These are phyloP conservation scores for Volvariella surrecta DNA, from an alignment of 1,284 basidiomycete species.

Conservation along the genomic window DNA sequence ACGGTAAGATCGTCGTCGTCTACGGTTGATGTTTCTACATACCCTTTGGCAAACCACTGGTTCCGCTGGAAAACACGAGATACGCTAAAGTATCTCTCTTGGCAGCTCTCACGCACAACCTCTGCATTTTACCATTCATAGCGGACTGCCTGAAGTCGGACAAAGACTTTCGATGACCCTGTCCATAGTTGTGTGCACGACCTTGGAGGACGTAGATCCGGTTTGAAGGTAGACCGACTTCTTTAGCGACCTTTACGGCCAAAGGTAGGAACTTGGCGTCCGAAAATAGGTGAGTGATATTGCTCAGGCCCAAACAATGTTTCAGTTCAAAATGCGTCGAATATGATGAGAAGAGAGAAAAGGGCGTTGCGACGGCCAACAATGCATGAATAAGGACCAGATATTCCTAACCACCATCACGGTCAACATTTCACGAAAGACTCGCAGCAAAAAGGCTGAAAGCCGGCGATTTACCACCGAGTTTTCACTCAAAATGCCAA, in stretches of 20 bases:
- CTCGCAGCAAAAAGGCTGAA: neutral
- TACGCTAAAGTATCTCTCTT: constrained; percentile 55
- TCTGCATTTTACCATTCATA: constrained; percentile 28
- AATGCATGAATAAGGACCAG: constrained; percentile 47
- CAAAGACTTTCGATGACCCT: constrained; percentile 34
- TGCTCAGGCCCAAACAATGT: constrained; percentile 43
- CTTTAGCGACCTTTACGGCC: constrained; percentile 40
- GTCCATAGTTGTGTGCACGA: constrained; percentile 13
- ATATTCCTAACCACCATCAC: constrained; percentile 42
- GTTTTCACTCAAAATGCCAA: constrained; percentile 64
- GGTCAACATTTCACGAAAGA: constrained; percentile 2
- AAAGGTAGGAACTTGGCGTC: constrained; percentile 40
- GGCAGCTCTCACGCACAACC: constrained; percentile 35
- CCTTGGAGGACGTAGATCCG: constrained; percentile 51
- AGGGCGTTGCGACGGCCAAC: constrained; percentile 47
- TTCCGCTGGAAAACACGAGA: constrained; percentile 70
- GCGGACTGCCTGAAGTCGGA: constrained; percentile 36
- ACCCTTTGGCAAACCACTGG: constrained; percentile 72
- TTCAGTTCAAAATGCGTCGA: constrained; percentile 60
- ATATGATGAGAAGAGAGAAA: constrained; percentile 54
- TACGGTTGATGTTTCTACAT: constrained; percentile 5
- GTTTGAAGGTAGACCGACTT: constrained; percentile 38
- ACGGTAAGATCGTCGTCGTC: neutral
- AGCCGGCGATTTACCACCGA: constrained; percentile 38
- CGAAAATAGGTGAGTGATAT: constrained; percentile 53